Base-by-base conservation (phyloP, 768 basidiomycete species). In the Boletus speciosus region DNA sequence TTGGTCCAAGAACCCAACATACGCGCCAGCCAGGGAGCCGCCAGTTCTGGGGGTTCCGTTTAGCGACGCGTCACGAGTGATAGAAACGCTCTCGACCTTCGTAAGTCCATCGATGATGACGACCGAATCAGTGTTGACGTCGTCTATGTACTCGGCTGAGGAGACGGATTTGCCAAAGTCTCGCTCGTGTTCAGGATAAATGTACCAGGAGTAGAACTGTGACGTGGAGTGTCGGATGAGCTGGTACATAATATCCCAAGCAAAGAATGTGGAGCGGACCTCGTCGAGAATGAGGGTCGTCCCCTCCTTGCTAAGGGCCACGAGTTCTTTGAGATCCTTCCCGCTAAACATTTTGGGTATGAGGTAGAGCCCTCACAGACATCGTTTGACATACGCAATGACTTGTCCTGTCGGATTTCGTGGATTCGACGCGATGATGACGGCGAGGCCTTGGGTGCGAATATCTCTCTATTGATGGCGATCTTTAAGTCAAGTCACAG, bases 371-470 rank as follows among this genome's bases (percentile, higher is more conserved):
- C n/a, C 12, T 32, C 37, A 35, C 4, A 51, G 39, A 32, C 11
- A 48, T 36, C 41, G 34, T 16, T 50, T 15, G 11, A 67, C 71
- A 23, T 62, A 90, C 85, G 79, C 80, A 58, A 84, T 81, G 50
- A 86, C 83, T 68, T 96, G 94, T n/a, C 95, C 93, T 1, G 95
- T 97, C 4, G 95, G 94, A 67, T 97, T 98, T 50, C 94, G 84
- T n/a, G 95, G 95, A 72, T 97, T 98, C 23, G 90, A 93, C 0
- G 92, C 89, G 41, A 95, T 75, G 52, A 96, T 80, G 47, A 95
- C 92, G 11, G 86, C 82, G 19, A 95, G 75, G 14, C 93, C 92
- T 71, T 94, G 91, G 1, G 80, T 88, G 39, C 74, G 78, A 52
- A 95, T 91, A 60, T 95, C 92, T 75, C 77, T 86, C 83, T 88